A percentile compares a stretch with the other conserved stretches of the same genome.
Evolutionary conservation across 495 filamentous ascomycete species (phyloP).

Genomic region (Lichina pygmaea): DNA sequence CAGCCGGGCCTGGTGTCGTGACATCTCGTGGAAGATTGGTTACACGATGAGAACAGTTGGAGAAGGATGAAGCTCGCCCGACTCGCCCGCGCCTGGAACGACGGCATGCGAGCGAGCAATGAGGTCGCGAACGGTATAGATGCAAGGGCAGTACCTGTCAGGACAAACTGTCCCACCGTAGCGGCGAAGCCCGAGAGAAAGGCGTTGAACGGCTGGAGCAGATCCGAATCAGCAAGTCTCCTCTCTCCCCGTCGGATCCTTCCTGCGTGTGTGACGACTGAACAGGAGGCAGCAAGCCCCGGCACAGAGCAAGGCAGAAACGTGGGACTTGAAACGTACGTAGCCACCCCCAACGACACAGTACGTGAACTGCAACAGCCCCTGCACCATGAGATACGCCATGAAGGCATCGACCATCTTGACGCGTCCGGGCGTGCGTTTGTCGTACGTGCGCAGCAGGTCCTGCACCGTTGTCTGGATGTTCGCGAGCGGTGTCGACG

Average conservation of each 20-base stretch:
- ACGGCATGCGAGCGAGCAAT: too few species aligned
- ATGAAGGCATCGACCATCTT: constrained; percentile 86
- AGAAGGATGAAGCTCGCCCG: too few species aligned
- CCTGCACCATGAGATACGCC: constrained; percentile 65
- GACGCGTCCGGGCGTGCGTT: constrained; percentile 63
- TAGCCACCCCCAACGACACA: constrained; percentile 85
- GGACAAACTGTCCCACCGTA: constrained; percentile 90
- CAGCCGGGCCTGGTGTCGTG: too few species aligned
- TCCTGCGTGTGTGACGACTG: background rate
- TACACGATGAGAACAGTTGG: too few species aligned
- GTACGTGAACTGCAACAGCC: constrained; percentile 77
- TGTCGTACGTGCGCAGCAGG: constrained; percentile 49
- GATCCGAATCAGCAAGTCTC: too few species aligned
- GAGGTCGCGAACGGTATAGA: background rate
- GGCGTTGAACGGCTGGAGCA: constrained; percentile 74
- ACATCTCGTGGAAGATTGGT: too few species aligned
- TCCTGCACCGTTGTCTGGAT: constrained; percentile 16
- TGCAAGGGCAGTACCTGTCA: constrained; percentile 37
- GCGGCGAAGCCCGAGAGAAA: constrained; percentile 88
- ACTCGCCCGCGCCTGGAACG: too few species aligned
- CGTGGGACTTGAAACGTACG: constrained; percentile 26
- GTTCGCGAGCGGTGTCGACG: constrained; percentile 16
- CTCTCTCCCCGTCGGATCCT: background rate
- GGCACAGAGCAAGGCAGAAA: background rate
- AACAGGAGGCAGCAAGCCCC: too few species aligned